A percentile compares a stretch with the other conserved stretches of the same genome.
These are phyloP conservation scores for Didymella sp. DNA, from an alignment of 2,329 filamentous ascomycete species.

Conservation along the genomic window DNA sequence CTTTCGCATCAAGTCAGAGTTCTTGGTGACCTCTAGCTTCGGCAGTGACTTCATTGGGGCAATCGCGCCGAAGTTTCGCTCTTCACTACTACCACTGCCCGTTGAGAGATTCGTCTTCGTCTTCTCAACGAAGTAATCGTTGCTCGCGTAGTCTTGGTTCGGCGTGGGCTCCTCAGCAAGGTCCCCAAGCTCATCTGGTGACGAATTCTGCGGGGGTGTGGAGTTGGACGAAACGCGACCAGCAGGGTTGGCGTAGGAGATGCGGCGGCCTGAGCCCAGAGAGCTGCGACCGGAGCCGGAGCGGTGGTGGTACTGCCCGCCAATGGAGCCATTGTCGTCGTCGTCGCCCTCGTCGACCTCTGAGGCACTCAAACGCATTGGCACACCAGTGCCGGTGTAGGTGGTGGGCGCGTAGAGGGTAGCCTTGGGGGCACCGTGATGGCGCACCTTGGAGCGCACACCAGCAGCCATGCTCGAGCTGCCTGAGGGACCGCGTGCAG, in stretches of 20 bases:
- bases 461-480: constrained; percentile 51
- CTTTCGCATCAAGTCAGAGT: constrained; percentile 75
- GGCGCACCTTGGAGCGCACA: constrained; percentile 84
- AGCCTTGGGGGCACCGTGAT: constrained; percentile 80
- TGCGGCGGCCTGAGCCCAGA: constrained; percentile 53
- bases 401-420: constrained; percentile 82
- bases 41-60: constrained; percentile 56
- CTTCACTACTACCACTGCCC: constrained; percentile 53
- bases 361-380: constrained; percentile 89
- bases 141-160: constrained; percentile 46
- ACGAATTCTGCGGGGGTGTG: constrained; percentile 59
- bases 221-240: constrained; percentile 60
- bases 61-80: constrained; percentile 61
- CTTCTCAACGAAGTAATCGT: constrained; percentile 52
- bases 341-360: constrained; percentile 91
- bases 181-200: constrained; percentile 49
- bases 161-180: constrained; percentile 57
- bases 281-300: constrained; percentile 78
- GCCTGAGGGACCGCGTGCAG: constrained; percentile 49
- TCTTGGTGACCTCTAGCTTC: constrained; percentile 56
- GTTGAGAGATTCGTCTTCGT: constrained; percentile 52
- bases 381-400: constrained; percentile 78
- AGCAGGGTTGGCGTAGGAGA: constrained; percentile 50
- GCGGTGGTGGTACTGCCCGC: constrained; percentile 65
- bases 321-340: constrained; percentile 66